Evolutionary conservation across 1,284 basidiomycete species (phyloP).

Genomic region (Cerrena zonata): DNA sequence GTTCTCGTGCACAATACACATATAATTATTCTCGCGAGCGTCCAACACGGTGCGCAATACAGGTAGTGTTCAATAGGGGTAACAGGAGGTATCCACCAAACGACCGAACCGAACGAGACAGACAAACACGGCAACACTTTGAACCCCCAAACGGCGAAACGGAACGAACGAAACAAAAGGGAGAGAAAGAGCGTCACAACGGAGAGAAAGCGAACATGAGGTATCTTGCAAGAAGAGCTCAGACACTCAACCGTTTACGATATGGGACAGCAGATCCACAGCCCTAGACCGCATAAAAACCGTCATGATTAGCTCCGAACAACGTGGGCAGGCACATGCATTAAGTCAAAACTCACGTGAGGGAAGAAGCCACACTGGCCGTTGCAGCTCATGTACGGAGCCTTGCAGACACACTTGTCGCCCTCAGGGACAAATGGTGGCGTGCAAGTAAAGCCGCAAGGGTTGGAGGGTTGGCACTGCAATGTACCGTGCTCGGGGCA

Average conservation of each 20-base stretch:
- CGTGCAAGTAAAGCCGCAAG: constrained; percentile 17
- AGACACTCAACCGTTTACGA: not conserved
- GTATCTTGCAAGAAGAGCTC: no score
- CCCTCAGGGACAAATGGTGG: constrained; percentile 10
- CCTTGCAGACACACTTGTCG: constrained; percentile 17
- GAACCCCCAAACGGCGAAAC: not conserved
- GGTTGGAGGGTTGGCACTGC: constrained; percentile 12
- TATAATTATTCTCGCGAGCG: no score
- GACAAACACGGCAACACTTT: not conserved
- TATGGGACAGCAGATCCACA: constrained; percentile 6
- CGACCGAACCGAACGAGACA: not conserved
- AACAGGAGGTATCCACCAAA: no score
- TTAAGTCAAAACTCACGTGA: constrained; percentile 9
- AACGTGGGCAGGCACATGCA: not conserved
- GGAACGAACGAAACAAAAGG: not conserved
- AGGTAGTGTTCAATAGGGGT: no score
- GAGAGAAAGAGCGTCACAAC: not conserved
- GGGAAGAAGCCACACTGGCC: constrained; percentile 15
- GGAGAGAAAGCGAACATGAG: not conserved
- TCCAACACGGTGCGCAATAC: no score
- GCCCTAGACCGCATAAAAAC: constrained; percentile 1
- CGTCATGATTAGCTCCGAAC: not conserved
- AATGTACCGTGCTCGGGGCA: constrained; percentile 14
- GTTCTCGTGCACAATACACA: no score
- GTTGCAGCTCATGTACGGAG: constrained; percentile 17